A percentile compares a stretch with the other conserved stretches of the same genome.
phyloP scores from a whole-genome alignment of 1,284 basidiomycete species.

The Athelia psychrophila region DNA sequence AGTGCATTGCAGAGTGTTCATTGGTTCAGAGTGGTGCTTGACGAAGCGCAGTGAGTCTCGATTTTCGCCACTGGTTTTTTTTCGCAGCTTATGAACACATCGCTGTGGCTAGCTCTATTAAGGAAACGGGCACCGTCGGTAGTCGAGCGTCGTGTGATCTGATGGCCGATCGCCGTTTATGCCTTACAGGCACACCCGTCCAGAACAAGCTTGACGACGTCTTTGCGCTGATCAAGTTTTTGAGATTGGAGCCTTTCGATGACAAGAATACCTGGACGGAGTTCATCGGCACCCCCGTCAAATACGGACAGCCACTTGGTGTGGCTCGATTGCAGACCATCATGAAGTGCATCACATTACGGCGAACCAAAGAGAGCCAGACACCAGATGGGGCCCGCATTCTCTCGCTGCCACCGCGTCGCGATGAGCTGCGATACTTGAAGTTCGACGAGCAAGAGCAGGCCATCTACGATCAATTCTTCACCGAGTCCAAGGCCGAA shows the following conservation, averaged over 20 bases:
- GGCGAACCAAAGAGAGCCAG: slow-evolving; percentile 92
- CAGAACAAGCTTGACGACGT: slow-evolving; percentile 99
- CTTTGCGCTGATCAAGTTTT: slow-evolving; percentile 94
- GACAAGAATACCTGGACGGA: slow-evolving; percentile 94
- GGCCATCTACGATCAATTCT: slow-evolving; percentile 85
- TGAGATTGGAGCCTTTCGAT: slow-evolving; percentile 89
- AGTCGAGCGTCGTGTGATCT: slow-evolving; percentile 95
- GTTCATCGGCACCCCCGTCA: slow-evolving; percentile 89
- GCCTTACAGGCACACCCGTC: slow-evolving; percentile 95
- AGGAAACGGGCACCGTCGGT: slow-evolving; percentile 92
- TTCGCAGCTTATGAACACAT: slow-evolving; percentile 1
- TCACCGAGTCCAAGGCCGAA: slow-evolving; percentile 85
- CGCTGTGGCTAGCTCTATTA: slow-evolving; percentile 99
- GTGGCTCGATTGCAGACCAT: slow-evolving; percentile 93
- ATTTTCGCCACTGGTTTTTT: no score
- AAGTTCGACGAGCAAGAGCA: slow-evolving; percentile 85
- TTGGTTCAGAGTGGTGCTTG: slow-evolving; percentile 97
- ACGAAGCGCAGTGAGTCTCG: slow-evolving; percentile 91
- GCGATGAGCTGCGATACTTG: slow-evolving; percentile 83
- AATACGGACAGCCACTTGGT: slow-evolving; percentile 89
- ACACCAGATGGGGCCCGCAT: slow-evolving; percentile 82
- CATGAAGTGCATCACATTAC: slow-evolving; percentile 95
- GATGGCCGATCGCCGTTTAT: slow-evolving; percentile 89
- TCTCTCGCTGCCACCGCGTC: slow-evolving; percentile 83
- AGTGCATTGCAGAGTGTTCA: slow-evolving; percentile 94